Conservation (phyloP, 2,329 filamentous ascomycete species). For the Xylariales sp. region DNA sequence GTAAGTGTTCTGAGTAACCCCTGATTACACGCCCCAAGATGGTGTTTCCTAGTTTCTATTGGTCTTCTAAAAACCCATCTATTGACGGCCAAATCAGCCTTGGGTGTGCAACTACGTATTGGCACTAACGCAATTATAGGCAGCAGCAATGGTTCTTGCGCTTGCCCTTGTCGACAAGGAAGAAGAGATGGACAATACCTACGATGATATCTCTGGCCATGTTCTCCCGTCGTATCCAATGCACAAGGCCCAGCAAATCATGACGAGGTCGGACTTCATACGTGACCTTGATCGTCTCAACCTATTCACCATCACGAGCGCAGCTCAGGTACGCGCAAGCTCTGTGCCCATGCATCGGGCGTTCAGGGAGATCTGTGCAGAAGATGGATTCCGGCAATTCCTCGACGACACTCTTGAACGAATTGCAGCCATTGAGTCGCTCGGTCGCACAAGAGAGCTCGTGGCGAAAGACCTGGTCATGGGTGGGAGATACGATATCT, state of each 20-base stretch:
- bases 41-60: no score
- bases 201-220: constrained; percentile 64
- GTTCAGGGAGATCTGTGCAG: constrained; percentile 75
- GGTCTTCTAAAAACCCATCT: no score
- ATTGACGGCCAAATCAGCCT: no score
- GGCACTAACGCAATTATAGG: constrained; percentile 38
- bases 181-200: constrained; percentile 58
- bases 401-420: constrained; percentile 78
- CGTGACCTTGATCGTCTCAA: constrained; percentile 89
- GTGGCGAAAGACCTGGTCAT: constrained; percentile 92
- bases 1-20: constrained; percentile 44
- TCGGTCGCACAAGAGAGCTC: constrained; percentile 89
- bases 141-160: constrained; percentile 89
- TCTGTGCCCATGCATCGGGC: constrained; percentile 95
- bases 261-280: constrained; percentile 95
- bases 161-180: constrained; percentile 85
- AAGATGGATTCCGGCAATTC: constrained; percentile 75
- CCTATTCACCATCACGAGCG: constrained; percentile 88
- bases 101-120: no score
- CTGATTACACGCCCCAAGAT: constrained; percentile 10
- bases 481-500: constrained; percentile 72
- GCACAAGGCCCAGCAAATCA: constrained; percentile 81
- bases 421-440: constrained; percentile 87
- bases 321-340: constrained; percentile 83
- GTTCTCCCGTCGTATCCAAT: constrained; percentile 76